Base-by-base conservation (phyloP, 805 yeast species). In the Yamadazyma nakazawae region DNA sequence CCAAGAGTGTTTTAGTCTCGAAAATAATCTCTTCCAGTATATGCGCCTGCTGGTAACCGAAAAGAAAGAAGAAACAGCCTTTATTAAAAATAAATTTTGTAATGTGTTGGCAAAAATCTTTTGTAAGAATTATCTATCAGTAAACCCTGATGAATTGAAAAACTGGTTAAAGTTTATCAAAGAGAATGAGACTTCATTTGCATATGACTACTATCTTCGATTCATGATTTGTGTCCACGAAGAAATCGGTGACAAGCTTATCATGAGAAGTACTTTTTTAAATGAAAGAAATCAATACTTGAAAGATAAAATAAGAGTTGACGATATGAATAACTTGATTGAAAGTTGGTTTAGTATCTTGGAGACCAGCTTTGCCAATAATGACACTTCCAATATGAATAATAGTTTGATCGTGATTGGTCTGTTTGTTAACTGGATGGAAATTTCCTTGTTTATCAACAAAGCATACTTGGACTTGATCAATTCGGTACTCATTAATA, bases 241-340 rank as follows among this genome's bases (percentile, higher is more conserved):
- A 25, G 97, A 91, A 66, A 89, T 94, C 55, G 99, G 96, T 30
- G 99, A 94, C 63, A 94, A 87, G 60, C 77, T 91, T 54, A 85
- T 90, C 53, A 68, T 82, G 28, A 79, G 96, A 56, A 80, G 85
- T 16, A 80, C 80, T 54, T 79, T 78, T 19, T 64, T 75, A 13
- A 79, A 78, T 38, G 83, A 82, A 39, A 79, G 88, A 57, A 88
- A 86, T 63, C 84, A 78, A 54, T 66, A 70, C 37, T 72, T 94
- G 50, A 94, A 94, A 61, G 99, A 94, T 64, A 73, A 79, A 21
- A 84, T 94, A 54, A 78, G 99, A 64, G 74, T 75, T 11, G 75
- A 80, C 42, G 97, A 90, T 62, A 84, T 92, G 83, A 68, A 72
- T 17, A 63, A 69, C 9, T 67, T 92, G 56, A 78, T 89, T 0